phyloP scores from a whole-genome alignment of 495 filamentous ascomycete species.

The Xanthoparmelia taractica region DNA sequence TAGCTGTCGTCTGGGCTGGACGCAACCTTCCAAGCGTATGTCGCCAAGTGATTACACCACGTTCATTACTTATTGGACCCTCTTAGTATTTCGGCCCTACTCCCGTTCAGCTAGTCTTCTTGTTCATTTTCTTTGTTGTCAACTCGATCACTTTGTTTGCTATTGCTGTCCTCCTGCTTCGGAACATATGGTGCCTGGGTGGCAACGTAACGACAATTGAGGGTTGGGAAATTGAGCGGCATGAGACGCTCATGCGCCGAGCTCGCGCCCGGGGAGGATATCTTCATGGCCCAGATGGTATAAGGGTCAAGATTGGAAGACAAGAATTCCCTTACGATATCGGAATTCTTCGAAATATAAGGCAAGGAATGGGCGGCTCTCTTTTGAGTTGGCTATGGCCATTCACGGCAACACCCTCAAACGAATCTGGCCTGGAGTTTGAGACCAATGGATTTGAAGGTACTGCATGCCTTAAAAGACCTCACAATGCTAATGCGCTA shows the following conservation, averaged over 20 bases:
- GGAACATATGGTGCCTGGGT: conserved; percentile 49
- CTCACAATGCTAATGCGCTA: conserved; percentile 1
- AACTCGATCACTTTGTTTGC: conserved; percentile 58
- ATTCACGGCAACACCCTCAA: conserved; percentile 46
- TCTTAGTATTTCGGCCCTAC: conserved; percentile 68
- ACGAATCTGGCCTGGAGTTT: conserved; percentile 56
- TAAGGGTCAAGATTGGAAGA: conserved; percentile 45
- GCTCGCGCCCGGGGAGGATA: conserved; percentile 50
- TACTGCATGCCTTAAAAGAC: conserved; percentile 30
- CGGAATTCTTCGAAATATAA: conserved; percentile 73
- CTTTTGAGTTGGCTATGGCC: conserved; percentile 58
- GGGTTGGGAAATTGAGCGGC: conserved; percentile 83
- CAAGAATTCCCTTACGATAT: conserved; percentile 92
- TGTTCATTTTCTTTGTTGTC: conserved; percentile 56
- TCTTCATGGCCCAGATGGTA: conserved; percentile 54
- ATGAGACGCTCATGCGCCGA: conserved; percentile 62
- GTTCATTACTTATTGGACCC: neutral
- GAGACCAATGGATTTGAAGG: conserved; percentile 86
- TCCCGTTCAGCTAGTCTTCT: conserved; percentile 49
- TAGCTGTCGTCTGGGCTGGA: conserved; percentile 54
- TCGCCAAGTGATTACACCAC: neutral
- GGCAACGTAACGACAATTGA: conserved; percentile 81
- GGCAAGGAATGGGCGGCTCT: conserved; percentile 64
- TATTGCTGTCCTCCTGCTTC: conserved; percentile 55
- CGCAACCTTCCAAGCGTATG: conserved; percentile 62